Conservation (phyloP, 2,329 filamentous ascomycete genomes). For the Colletotrichum sp. region DNA sequence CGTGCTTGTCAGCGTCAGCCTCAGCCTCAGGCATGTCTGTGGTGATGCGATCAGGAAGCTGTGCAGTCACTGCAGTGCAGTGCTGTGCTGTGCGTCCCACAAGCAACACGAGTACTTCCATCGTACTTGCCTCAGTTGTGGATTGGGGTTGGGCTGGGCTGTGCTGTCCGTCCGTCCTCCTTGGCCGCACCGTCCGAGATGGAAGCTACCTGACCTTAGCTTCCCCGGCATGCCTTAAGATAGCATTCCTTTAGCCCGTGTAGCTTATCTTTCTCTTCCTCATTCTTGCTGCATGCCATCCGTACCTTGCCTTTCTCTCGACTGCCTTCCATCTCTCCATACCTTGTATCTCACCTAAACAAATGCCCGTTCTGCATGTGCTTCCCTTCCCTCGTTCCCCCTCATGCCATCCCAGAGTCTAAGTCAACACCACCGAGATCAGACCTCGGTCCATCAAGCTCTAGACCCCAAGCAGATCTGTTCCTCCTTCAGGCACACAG, state of each 20-base stretch:
- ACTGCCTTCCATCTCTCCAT: background rate
- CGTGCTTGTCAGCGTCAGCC: background rate
- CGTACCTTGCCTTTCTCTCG: background rate
- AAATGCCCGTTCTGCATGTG: constrained; percentile 9
- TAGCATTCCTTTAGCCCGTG: background rate
- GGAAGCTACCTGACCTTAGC: constrained; percentile 9
- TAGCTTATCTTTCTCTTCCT: background rate
- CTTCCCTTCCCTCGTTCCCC: background rate
- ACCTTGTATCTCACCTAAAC: background rate
- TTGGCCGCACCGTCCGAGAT: background rate
- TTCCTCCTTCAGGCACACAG: background rate
- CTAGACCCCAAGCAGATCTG: constrained; percentile 4
- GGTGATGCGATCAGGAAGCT: background rate
- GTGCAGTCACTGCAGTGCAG: background rate
- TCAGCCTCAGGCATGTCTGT: background rate
- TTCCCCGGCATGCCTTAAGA: background rate
- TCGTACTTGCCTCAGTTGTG: constrained; percentile 4
- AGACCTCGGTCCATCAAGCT: constrained; percentile 6
- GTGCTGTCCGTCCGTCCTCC: background rate
- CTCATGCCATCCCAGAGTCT: constrained; percentile 3
- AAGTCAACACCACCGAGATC: constrained; percentile 1
- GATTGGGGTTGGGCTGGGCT: background rate
- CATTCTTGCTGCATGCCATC: background rate
- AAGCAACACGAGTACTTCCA: background rate
- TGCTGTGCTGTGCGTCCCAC: no score